Conservation (phyloP, 129 eudicot genomes). For the Pittosporum tobira region DNA sequence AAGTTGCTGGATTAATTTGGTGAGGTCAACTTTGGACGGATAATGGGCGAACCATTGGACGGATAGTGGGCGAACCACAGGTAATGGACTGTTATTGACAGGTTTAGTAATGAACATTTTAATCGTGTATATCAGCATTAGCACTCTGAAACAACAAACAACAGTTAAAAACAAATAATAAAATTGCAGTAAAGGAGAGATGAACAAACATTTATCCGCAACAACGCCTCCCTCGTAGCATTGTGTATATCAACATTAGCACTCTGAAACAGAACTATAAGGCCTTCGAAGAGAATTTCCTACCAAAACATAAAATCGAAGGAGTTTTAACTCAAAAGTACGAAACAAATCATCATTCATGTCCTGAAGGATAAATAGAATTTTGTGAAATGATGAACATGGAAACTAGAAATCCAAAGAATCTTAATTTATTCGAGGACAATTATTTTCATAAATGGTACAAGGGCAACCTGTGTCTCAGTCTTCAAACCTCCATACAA, state of each 20-base stretch:
- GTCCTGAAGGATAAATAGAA: not conserved
- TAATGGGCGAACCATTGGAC: no score
- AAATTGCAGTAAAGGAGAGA: not conserved
- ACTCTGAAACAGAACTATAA: constrained; percentile 52
- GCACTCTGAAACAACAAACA: not conserved
- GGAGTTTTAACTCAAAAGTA: not conserved
- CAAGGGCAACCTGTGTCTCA: constrained; percentile 49
- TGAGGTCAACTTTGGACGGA: no score
- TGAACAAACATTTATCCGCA: constrained; percentile 44
- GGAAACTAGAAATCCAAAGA: not conserved
- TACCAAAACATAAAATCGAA: constrained; percentile 21
- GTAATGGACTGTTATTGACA: no score
- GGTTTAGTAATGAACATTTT: no score
- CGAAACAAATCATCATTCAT: not conserved
- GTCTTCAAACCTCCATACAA: constrained; percentile 42
- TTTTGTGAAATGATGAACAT: not conserved
- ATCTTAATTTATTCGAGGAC: no score
- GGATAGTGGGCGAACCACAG: no score
- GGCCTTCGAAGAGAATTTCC: constrained; percentile 53
- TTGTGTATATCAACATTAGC: constrained; percentile 50
- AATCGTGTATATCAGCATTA: no score
- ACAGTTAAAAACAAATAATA: not conserved
- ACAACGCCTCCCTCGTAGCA: constrained; percentile 54
- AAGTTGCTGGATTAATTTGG: no score
- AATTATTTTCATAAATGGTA: no score